phyloP scores from a whole-genome alignment of 257 asterid species.

The Mitragyna speciosa region DNA sequence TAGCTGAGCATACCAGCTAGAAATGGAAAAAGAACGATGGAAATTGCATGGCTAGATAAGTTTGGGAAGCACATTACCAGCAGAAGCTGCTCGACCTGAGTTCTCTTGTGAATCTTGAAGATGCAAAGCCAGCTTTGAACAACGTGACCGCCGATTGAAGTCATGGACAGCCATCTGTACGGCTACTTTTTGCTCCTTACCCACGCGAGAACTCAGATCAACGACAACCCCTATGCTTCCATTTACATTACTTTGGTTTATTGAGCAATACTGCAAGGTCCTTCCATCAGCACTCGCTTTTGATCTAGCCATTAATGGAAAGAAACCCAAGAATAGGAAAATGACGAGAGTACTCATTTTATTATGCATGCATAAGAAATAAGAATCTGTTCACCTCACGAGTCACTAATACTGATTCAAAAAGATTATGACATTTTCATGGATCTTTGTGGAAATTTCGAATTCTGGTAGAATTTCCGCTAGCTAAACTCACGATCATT shows the following conservation, averaged over 20 bases:
- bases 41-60: no score
- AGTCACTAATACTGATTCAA: conserved; percentile 10
- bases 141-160: conserved; percentile 19
- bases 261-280: not conserved
- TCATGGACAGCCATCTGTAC: conserved; percentile 50
- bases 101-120: conserved; percentile 29
- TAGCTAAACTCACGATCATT: no score
- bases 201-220: conserved; percentile 40
- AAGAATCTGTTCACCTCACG: not conserved
- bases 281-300: not conserved
- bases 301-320: not conserved
- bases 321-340: not conserved
- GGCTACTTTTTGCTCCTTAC: conserved; percentile 58
- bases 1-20: no score
- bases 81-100: conserved; percentile 40
- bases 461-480: no score
- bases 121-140: conserved; percentile 36
- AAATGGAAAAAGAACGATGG: no score
- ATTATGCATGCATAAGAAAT: not conserved
- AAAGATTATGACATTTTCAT: not conserved
- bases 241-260: not conserved
- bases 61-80: conserved; percentile 29
- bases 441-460: not conserved
- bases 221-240: conserved; percentile 40
- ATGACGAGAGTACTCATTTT: conserved; percentile 5